A percentile compares a stretch with the other conserved stretches of the same genome.
Conservation (phyloP, 2,329 filamentous ascomycete genomes). For the Furcasterigmium sp. region DNA sequence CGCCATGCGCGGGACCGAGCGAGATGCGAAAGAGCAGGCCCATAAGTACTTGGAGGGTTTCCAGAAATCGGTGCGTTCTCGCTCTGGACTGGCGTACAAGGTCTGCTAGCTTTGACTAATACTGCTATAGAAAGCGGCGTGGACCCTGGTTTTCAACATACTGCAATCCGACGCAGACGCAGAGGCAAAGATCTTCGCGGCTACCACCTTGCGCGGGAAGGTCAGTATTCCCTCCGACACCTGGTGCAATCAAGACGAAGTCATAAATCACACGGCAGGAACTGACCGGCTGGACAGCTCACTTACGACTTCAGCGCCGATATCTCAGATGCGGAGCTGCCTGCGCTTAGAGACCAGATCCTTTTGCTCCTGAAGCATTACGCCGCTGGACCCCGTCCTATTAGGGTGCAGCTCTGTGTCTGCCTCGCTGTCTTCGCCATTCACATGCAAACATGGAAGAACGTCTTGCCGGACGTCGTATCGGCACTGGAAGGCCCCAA, state of each 20-base stretch:
- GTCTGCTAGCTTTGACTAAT: constrained; percentile 1
- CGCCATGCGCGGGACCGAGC: constrained; percentile 84
- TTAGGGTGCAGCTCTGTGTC: constrained; percentile 88
- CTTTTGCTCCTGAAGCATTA: constrained; percentile 76
- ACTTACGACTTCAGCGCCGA: constrained; percentile 89
- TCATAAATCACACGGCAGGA: constrained; percentile 5
- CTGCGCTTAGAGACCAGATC: constrained; percentile 76
- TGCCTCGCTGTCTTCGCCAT: constrained; percentile 93
- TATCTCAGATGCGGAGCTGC: constrained; percentile 69
- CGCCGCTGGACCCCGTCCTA: constrained; percentile 74
- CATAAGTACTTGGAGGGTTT: constrained; percentile 90
- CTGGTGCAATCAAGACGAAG: not conserved
- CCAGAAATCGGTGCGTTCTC: constrained; percentile 86
- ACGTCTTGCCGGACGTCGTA: constrained; percentile 80
- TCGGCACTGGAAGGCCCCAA: constrained; percentile 69
- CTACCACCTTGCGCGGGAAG: constrained; percentile 97
- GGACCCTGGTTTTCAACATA: constrained; percentile 82
- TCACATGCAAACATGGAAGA: constrained; percentile 93
- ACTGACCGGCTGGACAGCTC: constrained; percentile 54
- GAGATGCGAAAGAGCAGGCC: constrained; percentile 79
- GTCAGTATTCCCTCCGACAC: constrained; percentile 50
- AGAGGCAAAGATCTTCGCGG: constrained; percentile 90
- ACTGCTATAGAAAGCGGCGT: constrained; percentile 71
- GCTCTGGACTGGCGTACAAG: constrained; percentile 36
- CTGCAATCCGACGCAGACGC: constrained; percentile 75